Evolutionary conservation across 2,329 filamentous ascomycete genomes (phyloP).

Genomic region (Clarireedia paspali): DNA sequence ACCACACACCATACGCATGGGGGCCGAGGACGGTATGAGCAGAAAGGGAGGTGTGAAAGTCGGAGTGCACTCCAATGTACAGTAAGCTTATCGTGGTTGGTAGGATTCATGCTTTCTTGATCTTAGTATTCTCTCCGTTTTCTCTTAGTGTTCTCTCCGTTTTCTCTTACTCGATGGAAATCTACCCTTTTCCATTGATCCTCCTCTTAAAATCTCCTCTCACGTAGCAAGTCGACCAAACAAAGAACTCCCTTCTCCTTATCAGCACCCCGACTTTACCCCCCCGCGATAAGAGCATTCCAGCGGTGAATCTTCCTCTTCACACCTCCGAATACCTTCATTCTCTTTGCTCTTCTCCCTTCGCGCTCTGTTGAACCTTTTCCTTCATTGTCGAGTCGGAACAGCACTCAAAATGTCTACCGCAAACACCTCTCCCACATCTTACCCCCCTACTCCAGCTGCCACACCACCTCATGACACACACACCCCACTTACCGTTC

Average conservation of each 20-base stretch:
- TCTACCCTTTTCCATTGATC: neutral
- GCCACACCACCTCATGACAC: conserved; percentile 25
- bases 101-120: neutral
- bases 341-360: neutral
- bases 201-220: neutral
- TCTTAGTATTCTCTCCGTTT: neutral
- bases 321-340: neutral
- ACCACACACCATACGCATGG: neutral
- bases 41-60: neutral
- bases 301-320: neutral
- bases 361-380: neutral
- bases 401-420: conserved; percentile 15
- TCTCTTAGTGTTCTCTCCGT: neutral
- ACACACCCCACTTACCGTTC: conserved; percentile 54
- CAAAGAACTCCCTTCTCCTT: conserved; percentile 3
- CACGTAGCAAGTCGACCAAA: neutral
- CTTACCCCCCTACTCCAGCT: conserved; percentile 19
- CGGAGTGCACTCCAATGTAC: conserved; percentile 1
- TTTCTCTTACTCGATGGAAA: neutral
- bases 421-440: conserved; percentile 15
- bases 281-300: conserved; percentile 4
- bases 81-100: conserved; percentile 5
- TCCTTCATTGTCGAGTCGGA: neutral
- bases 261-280: neutral
- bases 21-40: neutral